Conservation (phyloP, 2,329 filamentous ascomycete species). For the Fusarium buxicola region DNA sequence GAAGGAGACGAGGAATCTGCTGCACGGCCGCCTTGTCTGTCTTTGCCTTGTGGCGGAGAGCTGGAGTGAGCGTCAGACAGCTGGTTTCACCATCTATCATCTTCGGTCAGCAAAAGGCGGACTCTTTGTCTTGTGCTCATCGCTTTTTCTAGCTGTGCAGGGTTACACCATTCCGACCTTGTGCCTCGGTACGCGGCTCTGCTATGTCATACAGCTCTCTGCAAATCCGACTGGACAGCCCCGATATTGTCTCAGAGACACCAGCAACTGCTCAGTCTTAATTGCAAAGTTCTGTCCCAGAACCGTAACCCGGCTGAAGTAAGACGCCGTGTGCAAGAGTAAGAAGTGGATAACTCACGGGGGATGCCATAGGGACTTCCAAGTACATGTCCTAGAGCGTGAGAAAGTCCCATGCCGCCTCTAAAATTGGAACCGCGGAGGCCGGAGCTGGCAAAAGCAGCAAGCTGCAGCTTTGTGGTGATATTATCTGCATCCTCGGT, state of each 20-base stretch:
- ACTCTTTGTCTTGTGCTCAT: constrained; percentile 19
- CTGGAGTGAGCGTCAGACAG: constrained; percentile 31
- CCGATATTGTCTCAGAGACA: constrained; percentile 14
- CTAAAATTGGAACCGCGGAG: constrained; percentile 37
- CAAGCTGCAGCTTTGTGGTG: constrained; percentile 36
- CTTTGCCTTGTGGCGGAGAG: constrained; percentile 23
- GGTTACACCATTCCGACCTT: constrained; percentile 25
- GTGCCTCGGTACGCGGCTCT: constrained; percentile 15
- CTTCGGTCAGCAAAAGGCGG: constrained; percentile 26
- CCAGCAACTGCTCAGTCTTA: constrained; percentile 33
- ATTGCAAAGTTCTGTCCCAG: not conserved
- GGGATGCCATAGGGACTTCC: constrained; percentile 35
- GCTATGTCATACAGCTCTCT: constrained; percentile 29
- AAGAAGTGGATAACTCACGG: constrained; percentile 25
- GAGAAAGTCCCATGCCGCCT: constrained; percentile 20
- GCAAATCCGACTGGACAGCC: constrained; percentile 20
- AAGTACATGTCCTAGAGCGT: constrained; percentile 31
- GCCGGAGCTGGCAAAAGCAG: constrained; percentile 40
- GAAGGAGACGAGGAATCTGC: constrained; percentile 33
- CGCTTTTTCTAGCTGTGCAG: constrained; percentile 8
- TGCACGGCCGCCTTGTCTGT: constrained; percentile 9
- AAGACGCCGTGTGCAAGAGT: constrained; percentile 1
- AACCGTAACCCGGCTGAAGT: not conserved
- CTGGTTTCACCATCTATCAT: constrained; percentile 39
- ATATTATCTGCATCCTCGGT: constrained; percentile 21